Base-by-base conservation (phyloP, 176 grass and related monocot species). In the Musa beccarii region DNA sequence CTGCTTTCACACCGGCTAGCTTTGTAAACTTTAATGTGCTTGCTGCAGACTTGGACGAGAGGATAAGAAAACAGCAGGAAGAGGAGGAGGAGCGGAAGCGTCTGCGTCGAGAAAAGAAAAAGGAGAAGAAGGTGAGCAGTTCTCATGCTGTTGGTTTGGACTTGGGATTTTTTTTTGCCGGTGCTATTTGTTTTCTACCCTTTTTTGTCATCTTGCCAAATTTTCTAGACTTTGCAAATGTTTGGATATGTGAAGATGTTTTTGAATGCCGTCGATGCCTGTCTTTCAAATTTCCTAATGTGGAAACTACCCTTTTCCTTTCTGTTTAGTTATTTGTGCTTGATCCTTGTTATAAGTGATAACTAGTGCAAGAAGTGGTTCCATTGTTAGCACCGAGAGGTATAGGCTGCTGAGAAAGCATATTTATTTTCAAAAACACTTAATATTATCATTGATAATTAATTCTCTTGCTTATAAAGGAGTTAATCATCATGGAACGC, bases 11-110 rank as follows among this genome's bases (percentile, higher is more conserved):
- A 24, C 8, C 12, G 16, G 10, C 50, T 64, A 62, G 8, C 49
- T 66, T 66, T 61, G 4, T 13, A 15, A 29, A 29, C 1, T 23
- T 50, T 63, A 20, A 76, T 52, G 43, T 66, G 19, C 55, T 55
- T 81, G 50, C 53, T 78, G 76, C 69, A 98, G 95, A 98, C 83
- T 94, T 98, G 64, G 90, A 98, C 54, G 95, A 98, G 75, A 93
- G 95, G 73, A 98, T 98, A 87, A 73, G 87, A 67, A 98, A 98
- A 86, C 95, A 89, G 2, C 90, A 94, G 79, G 82, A 99, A 86
- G 90, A 99, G 81, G 95, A 98, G 76, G 93, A 92, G 70, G 93
- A 96, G 74, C 75, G 81, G 66, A 96, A 96, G 61, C 79, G 84
- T 11, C 74, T 88, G 65, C 89, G 84, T 29, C 89, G 86, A 73